Percentiles rank a stretch among this genome's conserved stretches.
Evolutionary conservation across 495 filamentous ascomycete species (phyloP).

Genomic region (Aspergillus conjunctus): DNA sequence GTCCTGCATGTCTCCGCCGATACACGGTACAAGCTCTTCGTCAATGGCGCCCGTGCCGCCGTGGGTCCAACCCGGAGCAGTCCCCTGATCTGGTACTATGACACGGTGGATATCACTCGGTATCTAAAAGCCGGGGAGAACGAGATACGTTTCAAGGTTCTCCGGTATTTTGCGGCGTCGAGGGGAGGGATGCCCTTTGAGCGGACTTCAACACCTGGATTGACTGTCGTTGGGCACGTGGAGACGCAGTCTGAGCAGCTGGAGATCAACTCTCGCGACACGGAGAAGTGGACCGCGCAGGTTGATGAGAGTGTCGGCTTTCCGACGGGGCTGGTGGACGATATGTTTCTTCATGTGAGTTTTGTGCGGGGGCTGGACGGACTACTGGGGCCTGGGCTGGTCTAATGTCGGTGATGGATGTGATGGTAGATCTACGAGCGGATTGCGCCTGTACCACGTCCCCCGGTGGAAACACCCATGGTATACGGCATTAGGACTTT

Average conservation of each 20-base stretch:
- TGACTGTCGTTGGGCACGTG: conserved; percentile 35
- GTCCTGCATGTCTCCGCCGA: conserved; percentile 42
- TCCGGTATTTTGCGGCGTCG: conserved; percentile 36
- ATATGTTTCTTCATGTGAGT: conserved; percentile 45
- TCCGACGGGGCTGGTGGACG: conserved; percentile 38
- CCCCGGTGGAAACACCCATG: conserved; percentile 18
- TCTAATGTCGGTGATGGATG: neutral
- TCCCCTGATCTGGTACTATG: conserved; percentile 44
- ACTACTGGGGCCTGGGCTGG: neutral
- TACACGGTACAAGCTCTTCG: conserved; percentile 42
- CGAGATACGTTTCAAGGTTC: conserved; percentile 33
- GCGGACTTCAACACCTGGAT: conserved; percentile 34
- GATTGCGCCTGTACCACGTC: conserved; percentile 17
- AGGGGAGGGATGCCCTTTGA: conserved; percentile 41
- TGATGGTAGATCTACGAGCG: conserved; percentile 40
- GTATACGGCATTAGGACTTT: conserved; percentile 33
- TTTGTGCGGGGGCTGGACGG: no score
- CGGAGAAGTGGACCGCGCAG: conserved; percentile 27
- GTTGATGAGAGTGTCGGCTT: conserved; percentile 35
- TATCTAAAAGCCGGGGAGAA: conserved; percentile 33
- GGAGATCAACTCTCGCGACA: conserved; percentile 23
- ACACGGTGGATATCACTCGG: conserved; percentile 39
- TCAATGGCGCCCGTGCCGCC: conserved; percentile 38
- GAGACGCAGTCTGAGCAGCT: conserved; percentile 22
- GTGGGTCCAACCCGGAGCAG: conserved; percentile 39